A percentile compares a stretch with the other conserved stretches of the same genome.
Evolutionary conservation across 2,329 filamentous ascomycete species (phyloP).

Genomic region (Aspergillus sp.): DNA sequence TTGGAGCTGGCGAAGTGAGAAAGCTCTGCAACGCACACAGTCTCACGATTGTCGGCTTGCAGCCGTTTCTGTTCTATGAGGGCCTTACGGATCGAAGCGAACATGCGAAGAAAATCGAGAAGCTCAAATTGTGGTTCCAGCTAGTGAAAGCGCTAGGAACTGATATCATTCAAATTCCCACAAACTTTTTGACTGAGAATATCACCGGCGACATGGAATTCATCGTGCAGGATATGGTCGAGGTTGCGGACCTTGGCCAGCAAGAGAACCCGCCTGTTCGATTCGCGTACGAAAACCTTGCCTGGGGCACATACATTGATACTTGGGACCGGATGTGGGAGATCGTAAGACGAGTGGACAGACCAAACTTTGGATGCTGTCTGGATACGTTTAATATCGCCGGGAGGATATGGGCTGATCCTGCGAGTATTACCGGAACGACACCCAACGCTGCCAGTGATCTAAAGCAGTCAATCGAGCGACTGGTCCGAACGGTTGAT

Average conservation of each 20-base stretch:
- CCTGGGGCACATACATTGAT: slow-evolving; percentile 62
- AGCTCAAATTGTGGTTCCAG: slow-evolving; percentile 60
- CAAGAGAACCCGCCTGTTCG: slow-evolving; percentile 50
- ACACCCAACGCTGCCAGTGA: slow-evolving; percentile 48
- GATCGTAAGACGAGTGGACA: slow-evolving; percentile 56
- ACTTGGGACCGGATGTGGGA: slow-evolving; percentile 67
- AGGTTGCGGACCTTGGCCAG: slow-evolving; percentile 60
- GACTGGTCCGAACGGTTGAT: slow-evolving; percentile 50
- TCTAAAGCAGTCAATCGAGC: slow-evolving; percentile 47
- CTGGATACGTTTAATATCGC: slow-evolving; percentile 73
- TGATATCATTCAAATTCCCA: slow-evolving; percentile 66
- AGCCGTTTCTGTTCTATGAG: slow-evolving; percentile 72
- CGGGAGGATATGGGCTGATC: slow-evolving; percentile 63
- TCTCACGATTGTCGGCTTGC: slow-evolving; percentile 47
- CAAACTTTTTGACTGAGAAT: slow-evolving; percentile 51
- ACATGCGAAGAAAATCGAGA: slow-evolving; percentile 51
- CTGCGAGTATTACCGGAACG: slow-evolving; percentile 46
- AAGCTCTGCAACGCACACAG: slow-evolving; percentile 32
- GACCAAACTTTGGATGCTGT: slow-evolving; percentile 66
- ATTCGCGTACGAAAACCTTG: slow-evolving; percentile 66
- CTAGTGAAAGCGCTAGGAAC: slow-evolving; percentile 60
- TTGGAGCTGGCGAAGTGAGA: slow-evolving; percentile 54
- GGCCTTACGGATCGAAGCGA: slow-evolving; percentile 57
- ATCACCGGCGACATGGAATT: slow-evolving; percentile 46
- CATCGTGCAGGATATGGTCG: slow-evolving; percentile 56